Percentiles rank a stretch among this genome's conserved stretches.
These are phyloP conservation scores for Ustilago crameri DNA, from an alignment of 1,284 basidiomycete genomes.

Conservation along the genomic window DNA sequence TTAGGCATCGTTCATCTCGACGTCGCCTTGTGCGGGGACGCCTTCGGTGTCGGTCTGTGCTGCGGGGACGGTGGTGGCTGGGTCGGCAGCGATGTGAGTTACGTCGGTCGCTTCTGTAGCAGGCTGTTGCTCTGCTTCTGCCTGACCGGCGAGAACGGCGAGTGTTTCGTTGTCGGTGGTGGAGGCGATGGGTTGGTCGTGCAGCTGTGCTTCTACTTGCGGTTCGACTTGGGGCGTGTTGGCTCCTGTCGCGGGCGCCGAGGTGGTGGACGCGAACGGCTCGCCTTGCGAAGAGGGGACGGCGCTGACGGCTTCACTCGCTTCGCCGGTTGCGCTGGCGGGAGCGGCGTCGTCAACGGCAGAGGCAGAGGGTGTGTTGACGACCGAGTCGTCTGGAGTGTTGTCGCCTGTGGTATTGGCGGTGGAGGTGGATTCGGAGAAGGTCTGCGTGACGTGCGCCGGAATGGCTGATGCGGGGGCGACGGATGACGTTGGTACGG, in stretches of 20 bases:
- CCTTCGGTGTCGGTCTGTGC: slow-evolving; percentile 19
- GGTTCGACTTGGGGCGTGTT: slow-evolving; percentile 32
- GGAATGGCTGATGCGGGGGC: slow-evolving; percentile 34
- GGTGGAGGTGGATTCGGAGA: slow-evolving; percentile 18
- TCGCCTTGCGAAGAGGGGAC: slow-evolving; percentile 18
- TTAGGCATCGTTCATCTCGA: slow-evolving; percentile 36
- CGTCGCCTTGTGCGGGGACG: slow-evolving; percentile 5
- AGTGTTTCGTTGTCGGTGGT: slow-evolving; percentile 16
- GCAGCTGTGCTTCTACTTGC: slow-evolving; percentile 37
- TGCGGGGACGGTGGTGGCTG: slow-evolving; percentile 10
- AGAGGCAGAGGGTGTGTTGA: neutral
- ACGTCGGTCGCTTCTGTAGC: slow-evolving; percentile 11
- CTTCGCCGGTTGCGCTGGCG: neutral
- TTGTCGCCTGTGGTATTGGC: slow-evolving; percentile 20
- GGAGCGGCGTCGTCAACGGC: too few species aligned
- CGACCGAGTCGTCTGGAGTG: slow-evolving; percentile 22
- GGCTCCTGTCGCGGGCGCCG: slow-evolving; percentile 3
- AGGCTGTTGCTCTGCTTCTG: slow-evolving; percentile 25
- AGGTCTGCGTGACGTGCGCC: slow-evolving; percentile 18
- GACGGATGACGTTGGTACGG: slow-evolving; percentile 8
- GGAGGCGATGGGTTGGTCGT: slow-evolving; percentile 20
- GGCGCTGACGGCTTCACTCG: slow-evolving; percentile 4
- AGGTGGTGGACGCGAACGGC: neutral
- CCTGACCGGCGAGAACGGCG: slow-evolving; percentile 21
- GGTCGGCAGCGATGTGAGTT: slow-evolving; percentile 10